Evolutionary conservation across 441 rosid species (phyloP), one percentile per base, ranked within the genome.

Genomic region (Aquilaria agallochum): DNA sequence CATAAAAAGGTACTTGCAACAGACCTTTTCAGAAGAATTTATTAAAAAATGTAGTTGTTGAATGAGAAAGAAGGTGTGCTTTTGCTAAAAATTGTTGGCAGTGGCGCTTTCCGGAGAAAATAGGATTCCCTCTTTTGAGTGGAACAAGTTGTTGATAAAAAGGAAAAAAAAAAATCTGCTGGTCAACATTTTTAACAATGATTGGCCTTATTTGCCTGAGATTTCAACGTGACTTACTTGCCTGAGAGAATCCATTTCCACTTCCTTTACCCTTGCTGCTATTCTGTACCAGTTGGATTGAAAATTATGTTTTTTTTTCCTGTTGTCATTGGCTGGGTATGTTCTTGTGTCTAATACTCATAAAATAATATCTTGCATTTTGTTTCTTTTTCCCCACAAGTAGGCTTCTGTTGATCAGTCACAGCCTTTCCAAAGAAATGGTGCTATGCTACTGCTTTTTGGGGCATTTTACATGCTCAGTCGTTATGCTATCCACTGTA

Each of bases 401-500:
- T 83, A 95, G 98, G 93, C 72, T 68, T 71, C 72, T 62, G 87
- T 83, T 67, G 99, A 92, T 72, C 99, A 92, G 62, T 92, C 99
- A 63, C 99, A 90, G 78, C 99, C 99, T 73, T 83, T 95, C 64
- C 88, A 87, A 65, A 87, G 71, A 69, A 88, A 95, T 74, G 98
- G 96, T 59, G 98, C 95, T 40, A 82, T 80, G 58, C 93, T 88
- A 32, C 83, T 95, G 77, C 97, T 95, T 70, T 59, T 89, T 53
- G 95, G 97, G 71, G 92, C 85, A 56, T 89, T 92, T 67, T 95
- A 81, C 86, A 77, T 89, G 82, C 98, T 95, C 42, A 86, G 97
- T 69, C 88, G 78, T 84, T 95, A 87, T 66, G 95, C 83, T 36
- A 86, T 83, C 53, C 99, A 92, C 72, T 95, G 99, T 73, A 95